These are phyloP conservation scores for Linderina pennispora DNA, from an alignment of 192 early-diverging fungal genomes.

Conservation along the genomic window DNA sequence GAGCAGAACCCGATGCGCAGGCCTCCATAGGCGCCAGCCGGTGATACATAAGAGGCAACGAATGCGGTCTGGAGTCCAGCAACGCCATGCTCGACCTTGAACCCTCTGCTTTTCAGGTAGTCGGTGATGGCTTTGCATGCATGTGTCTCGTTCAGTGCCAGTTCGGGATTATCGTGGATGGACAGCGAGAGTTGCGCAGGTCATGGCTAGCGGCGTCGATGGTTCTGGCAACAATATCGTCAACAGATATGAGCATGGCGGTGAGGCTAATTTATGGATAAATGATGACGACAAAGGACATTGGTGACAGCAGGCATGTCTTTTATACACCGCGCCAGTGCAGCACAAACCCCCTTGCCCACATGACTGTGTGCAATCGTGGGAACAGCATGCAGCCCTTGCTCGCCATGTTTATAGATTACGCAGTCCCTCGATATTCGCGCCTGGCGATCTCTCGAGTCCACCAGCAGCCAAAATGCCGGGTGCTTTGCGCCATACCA, in stretches of 20 bases:
- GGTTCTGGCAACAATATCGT: constrained; percentile 8
- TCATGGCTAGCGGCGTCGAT: constrained; percentile 16
- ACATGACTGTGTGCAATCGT: too few relatives aligned
- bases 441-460: too few relatives aligned
- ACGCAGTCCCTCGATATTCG: too few relatives aligned
- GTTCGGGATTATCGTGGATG: constrained; percentile 59
- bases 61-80: constrained; percentile 71
- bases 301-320: background rate
- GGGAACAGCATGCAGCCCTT: too few relatives aligned
- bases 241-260: constrained; percentile 19
- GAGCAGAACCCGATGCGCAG: constrained; percentile 54
- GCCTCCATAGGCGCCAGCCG: constrained; percentile 21
- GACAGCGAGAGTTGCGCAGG: constrained; percentile 23
- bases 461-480: too few relatives aligned
- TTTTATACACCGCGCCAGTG: too few relatives aligned
- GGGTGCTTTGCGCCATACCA: too few relatives aligned
- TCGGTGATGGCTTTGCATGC: constrained; percentile 59
- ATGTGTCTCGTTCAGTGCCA: constrained; percentile 47
- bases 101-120: constrained; percentile 63
- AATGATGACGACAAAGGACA: background rate
- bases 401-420: too few relatives aligned
- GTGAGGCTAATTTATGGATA: too few relatives aligned
- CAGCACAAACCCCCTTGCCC: too few relatives aligned
- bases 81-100: constrained; percentile 51
- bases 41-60: constrained; percentile 55